Percentiles rank a stretch among this genome's conserved stretches.
phyloP scores from a whole-genome alignment of 805 yeast species.

The Jamesozyma spencerorum region DNA sequence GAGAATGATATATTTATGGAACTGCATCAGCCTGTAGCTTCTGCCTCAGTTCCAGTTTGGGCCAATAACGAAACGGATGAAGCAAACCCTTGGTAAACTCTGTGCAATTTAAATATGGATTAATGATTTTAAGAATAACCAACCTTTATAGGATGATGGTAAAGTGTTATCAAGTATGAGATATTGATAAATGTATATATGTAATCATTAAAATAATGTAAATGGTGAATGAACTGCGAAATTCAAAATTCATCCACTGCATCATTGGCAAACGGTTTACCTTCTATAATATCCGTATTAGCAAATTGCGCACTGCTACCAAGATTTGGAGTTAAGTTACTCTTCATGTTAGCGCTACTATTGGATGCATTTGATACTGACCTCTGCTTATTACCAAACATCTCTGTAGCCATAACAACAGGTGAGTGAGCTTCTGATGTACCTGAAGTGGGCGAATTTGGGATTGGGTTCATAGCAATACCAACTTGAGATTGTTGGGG shows the following conservation, averaged over 20 bases:
- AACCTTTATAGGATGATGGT: not conserved
- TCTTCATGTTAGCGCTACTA: conserved; percentile 1
- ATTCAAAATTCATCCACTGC: too few species aligned
- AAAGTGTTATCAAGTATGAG: not conserved
- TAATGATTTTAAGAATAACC: too few species aligned
- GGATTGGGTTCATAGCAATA: not conserved
- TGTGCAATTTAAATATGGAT: too few species aligned
- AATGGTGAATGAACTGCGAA: too few species aligned
- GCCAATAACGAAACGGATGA: conserved; percentile 40
- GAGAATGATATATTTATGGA: conserved; percentile 40
- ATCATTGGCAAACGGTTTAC: not conserved
- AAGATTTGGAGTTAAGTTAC: not conserved
- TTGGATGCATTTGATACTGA: conserved; percentile 4
- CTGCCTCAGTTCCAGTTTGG: conserved; percentile 33
- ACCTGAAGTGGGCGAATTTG: not conserved
- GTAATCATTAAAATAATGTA: too few species aligned
- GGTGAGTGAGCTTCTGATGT: conserved; percentile 4
- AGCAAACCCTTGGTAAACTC: conserved; percentile 57
- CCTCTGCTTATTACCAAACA: conserved; percentile 23
- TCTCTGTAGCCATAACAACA: conserved; percentile 15
- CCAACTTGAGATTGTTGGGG: not conserved
- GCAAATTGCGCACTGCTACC: conserved; percentile 1
- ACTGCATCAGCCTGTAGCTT: conserved; percentile 57
- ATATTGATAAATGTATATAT: too few species aligned
- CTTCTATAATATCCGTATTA: not conserved